A percentile compares a stretch with the other conserved stretches of the same genome.
phyloP scores from a whole-genome alignment of 2,329 filamentous ascomycete species.

The Trichophyton schoenleinii region DNA sequence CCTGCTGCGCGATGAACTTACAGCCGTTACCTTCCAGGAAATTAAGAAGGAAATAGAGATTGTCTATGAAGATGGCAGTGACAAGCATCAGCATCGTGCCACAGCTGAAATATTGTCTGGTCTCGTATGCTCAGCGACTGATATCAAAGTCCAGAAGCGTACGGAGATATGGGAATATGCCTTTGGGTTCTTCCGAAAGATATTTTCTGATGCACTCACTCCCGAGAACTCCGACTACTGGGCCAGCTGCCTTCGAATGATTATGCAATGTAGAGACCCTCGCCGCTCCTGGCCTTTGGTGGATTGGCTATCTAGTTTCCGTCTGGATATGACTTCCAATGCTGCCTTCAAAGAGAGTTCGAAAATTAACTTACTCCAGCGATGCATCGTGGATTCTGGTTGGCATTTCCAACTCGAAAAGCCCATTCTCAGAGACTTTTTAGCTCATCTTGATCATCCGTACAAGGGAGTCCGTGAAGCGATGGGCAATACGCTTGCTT shows the following conservation, averaged over 20 bases:
- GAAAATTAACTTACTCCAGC: constrained; percentile 82
- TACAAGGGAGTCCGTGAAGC: constrained; percentile 96
- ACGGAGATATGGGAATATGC: constrained; percentile 76
- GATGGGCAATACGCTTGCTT: constrained; percentile 77
- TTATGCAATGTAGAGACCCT: constrained; percentile 80
- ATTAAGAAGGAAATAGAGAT: constrained; percentile 66
- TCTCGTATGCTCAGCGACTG: constrained; percentile 65
- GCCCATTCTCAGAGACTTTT: constrained; percentile 78
- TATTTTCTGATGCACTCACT: constrained; percentile 84
- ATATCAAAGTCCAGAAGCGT: constrained; percentile 61
- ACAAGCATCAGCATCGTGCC: constrained; percentile 94
- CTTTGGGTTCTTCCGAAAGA: constrained; percentile 71
- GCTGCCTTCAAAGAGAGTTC: constrained; percentile 98
- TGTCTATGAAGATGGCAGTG: constrained; percentile 82
- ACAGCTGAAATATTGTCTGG: constrained; percentile 88
- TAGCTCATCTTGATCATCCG: constrained; percentile 85
- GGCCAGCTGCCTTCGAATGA: constrained; percentile 83
- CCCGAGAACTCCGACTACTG: constrained; percentile 92
- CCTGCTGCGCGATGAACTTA: constrained; percentile 61
- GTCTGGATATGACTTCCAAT: constrained; percentile 86
- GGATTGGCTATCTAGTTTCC: constrained; percentile 69
- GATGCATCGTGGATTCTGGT: constrained; percentile 72
- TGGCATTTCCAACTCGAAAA: constrained; percentile 93
- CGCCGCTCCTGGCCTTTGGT: constrained; percentile 76
- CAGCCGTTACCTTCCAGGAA: constrained; percentile 69